These are phyloP conservation scores for Fusarium transvaalense DNA, from an alignment of 2,329 filamentous ascomycete species.

Conservation along the genomic window DNA sequence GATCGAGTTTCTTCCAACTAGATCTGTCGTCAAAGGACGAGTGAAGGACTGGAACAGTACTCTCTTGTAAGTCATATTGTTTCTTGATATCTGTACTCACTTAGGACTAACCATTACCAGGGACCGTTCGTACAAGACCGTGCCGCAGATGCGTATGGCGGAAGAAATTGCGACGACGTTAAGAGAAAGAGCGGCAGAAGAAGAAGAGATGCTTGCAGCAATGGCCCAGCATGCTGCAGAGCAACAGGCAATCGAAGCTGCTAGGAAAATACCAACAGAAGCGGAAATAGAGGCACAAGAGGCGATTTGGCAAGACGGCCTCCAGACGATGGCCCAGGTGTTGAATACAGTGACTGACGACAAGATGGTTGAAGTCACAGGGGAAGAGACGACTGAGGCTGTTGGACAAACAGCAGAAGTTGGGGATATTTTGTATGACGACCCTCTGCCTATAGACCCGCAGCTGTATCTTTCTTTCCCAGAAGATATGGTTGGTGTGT, in stretches of 20 bases:
- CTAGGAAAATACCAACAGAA: background rate
- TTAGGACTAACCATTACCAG: background rate
- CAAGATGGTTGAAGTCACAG: background rate
- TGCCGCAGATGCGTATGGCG: background rate
- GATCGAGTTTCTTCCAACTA: constrained; percentile 6
- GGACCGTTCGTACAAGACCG: no score
- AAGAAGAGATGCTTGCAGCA: background rate
- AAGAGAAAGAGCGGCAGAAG: background rate
- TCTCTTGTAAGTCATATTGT: background rate
- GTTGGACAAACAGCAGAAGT: background rate
- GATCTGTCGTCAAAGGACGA: background rate
- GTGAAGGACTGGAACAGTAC: background rate
- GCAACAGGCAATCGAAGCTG: background rate
- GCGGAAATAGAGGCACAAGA: background rate
- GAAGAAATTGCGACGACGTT: background rate
- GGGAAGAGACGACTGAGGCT: background rate
- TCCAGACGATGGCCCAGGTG: background rate
- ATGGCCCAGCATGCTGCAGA: background rate
- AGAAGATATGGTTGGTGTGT: background rate
- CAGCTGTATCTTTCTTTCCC: background rate
- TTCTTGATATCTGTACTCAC: background rate
- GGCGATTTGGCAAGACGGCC: background rate
- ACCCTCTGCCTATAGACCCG: background rate
- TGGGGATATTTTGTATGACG: background rate
- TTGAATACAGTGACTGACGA: background rate